Percentiles rank a stretch among this genome's conserved stretches.
phyloP scores from a whole-genome alignment of 1,284 basidiomycete species.

The Mycena sp. region DNA sequence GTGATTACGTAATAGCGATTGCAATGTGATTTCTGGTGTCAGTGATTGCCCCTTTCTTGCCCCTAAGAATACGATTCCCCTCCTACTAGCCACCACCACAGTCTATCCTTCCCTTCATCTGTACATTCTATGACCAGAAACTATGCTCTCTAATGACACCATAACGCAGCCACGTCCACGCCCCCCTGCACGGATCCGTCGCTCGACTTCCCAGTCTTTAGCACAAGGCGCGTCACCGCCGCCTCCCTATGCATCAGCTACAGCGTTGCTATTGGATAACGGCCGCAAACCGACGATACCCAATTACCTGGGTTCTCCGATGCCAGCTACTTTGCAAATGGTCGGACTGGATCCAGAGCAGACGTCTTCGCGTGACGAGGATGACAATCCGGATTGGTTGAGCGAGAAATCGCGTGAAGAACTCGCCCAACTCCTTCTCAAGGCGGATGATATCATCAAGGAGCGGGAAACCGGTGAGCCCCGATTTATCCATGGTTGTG shows the following conservation, averaged over 20 bases:
- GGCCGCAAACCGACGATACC: conserved; percentile 16
- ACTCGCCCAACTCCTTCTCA: conserved; percentile 69
- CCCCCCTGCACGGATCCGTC: conserved; percentile 67
- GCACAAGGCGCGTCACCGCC: conserved; percentile 53
- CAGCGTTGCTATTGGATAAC: conserved; percentile 17
- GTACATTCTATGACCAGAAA: conserved; percentile 5
- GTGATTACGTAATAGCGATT: too few relatives aligned
- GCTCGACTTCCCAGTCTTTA: conserved; percentile 46
- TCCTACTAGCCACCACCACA: too few relatives aligned
- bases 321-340: conserved; percentile 32
- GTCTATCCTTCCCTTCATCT: not conserved
- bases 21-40: too few relatives aligned
- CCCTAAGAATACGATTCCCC: too few relatives aligned
- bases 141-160: conserved; percentile 57
- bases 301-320: conserved; percentile 31
- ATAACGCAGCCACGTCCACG: conserved; percentile 57
- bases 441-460: conserved; percentile 78
- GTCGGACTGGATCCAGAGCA: conserved; percentile 2
- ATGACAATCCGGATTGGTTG: conserved; percentile 55
- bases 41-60: not conserved
- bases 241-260: conserved; percentile 59
- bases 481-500: too few relatives aligned
- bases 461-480: conserved; percentile 77
- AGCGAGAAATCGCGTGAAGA: conserved; percentile 76
- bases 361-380: not conserved